phyloP scores from a whole-genome alignment of 2,329 filamentous ascomycete genomes.

The Byssothecium circinans region DNA sequence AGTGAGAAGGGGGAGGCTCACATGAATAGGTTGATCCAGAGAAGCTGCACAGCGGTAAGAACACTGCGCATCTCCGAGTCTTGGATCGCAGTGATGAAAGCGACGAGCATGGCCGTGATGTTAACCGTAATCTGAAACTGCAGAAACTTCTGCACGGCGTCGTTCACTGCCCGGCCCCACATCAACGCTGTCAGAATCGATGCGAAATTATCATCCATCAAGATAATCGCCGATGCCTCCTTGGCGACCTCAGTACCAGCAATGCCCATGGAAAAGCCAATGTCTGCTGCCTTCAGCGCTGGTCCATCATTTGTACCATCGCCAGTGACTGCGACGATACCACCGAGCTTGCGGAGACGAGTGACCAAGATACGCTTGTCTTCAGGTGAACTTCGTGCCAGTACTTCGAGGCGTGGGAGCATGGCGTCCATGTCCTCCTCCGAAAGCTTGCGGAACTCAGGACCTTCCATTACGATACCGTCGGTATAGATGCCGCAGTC shows the following conservation, averaged over 20 bases:
- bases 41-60: constrained; percentile 66
- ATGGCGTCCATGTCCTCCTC: constrained; percentile 65
- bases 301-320: constrained; percentile 81
- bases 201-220: constrained; percentile 84
- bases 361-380: constrained; percentile 75
- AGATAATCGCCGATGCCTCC: constrained; percentile 77
- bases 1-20: constrained; percentile 3
- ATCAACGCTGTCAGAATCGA: constrained; percentile 78
- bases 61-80: constrained; percentile 59
- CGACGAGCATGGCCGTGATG: constrained; percentile 67
- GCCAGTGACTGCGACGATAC: constrained; percentile 79
- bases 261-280: constrained; percentile 82
- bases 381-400: constrained; percentile 73
- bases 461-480: constrained; percentile 73
- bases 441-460: constrained; percentile 70
- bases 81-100: constrained; percentile 65
- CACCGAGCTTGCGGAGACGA: constrained; percentile 69
- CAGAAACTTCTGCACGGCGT: constrained; percentile 39
- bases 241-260: constrained; percentile 79
- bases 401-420: constrained; percentile 69
- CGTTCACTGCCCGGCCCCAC: constrained; percentile 60
- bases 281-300: constrained; percentile 74
- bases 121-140: constrained; percentile 70
- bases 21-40: constrained; percentile 73
- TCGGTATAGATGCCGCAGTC: constrained; percentile 73